Evolutionary conservation across 139 green algal genomes (phyloP), one percentile per base, ranked within the genome.

Genomic region (Picochlorum sp.): DNA sequence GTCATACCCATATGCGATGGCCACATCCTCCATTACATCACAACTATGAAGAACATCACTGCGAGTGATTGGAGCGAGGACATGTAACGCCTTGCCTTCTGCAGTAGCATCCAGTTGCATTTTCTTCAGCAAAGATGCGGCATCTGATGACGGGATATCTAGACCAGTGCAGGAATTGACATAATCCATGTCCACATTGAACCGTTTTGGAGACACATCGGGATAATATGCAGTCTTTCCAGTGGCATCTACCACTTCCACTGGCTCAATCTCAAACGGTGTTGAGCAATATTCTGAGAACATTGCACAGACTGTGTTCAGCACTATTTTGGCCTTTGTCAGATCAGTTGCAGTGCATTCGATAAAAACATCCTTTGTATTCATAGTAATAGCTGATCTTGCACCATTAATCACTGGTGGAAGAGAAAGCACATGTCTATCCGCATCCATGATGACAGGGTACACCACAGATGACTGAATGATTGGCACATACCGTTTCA

Each of bases 311-410:
- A 96, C 66, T 8, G 83, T 92, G 78, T 91, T 88, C 49, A 96
- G 78, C 52, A 95, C 86, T 21, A 94, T 79, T 63, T 95, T 88
- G 44, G 92, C 91, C 79, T 98, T 99, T 28, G 87, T 95, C 30
- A 96, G 79, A 79, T 99, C 94, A 10, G 90, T 97, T 58, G 88
- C 94, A 0, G 94, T 99, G 85, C 88, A 96, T 85, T 99, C 94
- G 49, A 99, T 95, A 78, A 99, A 95, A 20, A 99, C 83, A 69
- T 99, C 90, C 3, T 63, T 79, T 0, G 94, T 98, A 45, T 86
- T 45, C 16, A 97, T 70, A 14, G 71, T 82, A 60, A 99, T 97
- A 44, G 72, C 91, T 16, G 83, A 94, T 69, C 94, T 83, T 6
- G 85, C 76, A 15, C 94, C 88, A 75, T 99, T 99, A 88, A 99